Conservation (phyloP, 345 rosid species). For the Chamaenerion angustifolium region DNA sequence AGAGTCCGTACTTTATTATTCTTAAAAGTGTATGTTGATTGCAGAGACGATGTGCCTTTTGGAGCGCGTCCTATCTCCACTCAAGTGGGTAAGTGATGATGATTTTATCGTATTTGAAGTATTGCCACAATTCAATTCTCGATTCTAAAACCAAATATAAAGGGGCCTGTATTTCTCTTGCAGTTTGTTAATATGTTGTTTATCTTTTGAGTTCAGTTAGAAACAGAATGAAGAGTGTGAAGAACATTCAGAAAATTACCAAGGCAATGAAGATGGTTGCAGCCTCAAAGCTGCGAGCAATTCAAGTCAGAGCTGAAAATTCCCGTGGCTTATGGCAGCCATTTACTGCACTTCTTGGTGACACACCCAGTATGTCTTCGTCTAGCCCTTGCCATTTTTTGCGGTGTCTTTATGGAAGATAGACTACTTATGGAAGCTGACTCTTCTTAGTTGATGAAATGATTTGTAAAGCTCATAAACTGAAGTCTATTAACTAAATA, state of each 20-base stretch:
- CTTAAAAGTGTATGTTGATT: background rate
- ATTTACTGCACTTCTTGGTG: constrained; percentile 65
- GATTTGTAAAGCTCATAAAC: background rate
- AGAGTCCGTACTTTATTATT: background rate
- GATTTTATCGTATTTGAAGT: background rate
- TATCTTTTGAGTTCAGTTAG: constrained; percentile 46
- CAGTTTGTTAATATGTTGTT: constrained; percentile 5
- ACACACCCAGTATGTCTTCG: constrained; percentile 37
- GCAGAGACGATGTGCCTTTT: constrained; percentile 62
- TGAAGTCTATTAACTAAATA: background rate
- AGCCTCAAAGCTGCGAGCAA: constrained; percentile 85
- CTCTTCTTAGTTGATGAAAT: background rate
- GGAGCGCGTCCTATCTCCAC: constrained; percentile 78
- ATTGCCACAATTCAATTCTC: background rate
- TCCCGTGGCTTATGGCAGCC: constrained; percentile 99
- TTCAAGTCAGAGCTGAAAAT: constrained; percentile 77
- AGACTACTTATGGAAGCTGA: no score
- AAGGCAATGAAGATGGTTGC: constrained; percentile 99
- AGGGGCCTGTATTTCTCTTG: background rate
- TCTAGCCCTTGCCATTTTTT: background rate
- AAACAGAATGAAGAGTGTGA: constrained; percentile 96
- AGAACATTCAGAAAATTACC: constrained; percentile 91
- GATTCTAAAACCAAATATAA: no score
- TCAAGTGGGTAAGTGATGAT: constrained; percentile 60
- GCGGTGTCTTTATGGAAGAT: background rate